phyloP scores from a whole-genome alignment of 129 eudicot genomes.

The Lonicera japonica region DNA sequence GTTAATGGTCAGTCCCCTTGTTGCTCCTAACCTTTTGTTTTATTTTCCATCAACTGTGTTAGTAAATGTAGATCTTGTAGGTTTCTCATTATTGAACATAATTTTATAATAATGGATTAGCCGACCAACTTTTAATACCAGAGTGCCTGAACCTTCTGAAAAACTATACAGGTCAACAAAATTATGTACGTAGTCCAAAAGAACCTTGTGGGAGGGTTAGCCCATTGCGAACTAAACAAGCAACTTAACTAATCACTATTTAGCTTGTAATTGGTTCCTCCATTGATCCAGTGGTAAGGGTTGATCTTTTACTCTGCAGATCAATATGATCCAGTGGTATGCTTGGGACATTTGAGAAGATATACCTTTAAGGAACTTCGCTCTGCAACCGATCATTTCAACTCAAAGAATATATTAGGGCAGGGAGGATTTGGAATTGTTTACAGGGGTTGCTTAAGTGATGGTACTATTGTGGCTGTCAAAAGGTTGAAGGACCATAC shows the following conservation, averaged over 20 bases:
- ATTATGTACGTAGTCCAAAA: too few relatives aligned
- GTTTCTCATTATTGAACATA: too few relatives aligned
- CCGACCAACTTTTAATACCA: too few relatives aligned
- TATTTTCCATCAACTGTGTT: not conserved
- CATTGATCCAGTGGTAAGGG: too few relatives aligned
- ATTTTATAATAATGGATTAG: too few relatives aligned
- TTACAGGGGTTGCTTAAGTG: conserved; percentile 58
- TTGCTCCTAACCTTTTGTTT: not conserved
- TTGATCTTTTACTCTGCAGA: conserved; percentile 34
- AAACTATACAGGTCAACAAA: too few relatives aligned
- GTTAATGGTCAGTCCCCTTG: conserved; percentile 56
- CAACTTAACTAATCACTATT: too few relatives aligned
- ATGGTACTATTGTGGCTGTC: conserved; percentile 86
- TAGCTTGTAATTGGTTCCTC: too few relatives aligned
- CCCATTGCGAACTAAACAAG: too few relatives aligned
- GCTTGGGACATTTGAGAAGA: conserved; percentile 79
- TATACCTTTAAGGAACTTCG: conserved; percentile 79
- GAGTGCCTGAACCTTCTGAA: too few relatives aligned
- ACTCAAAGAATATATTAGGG: conserved; percentile 67
- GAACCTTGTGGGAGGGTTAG: too few relatives aligned
- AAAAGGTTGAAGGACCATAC: conserved; percentile 76
- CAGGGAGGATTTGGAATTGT: conserved; percentile 91
- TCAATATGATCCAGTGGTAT: conserved; percentile 88
- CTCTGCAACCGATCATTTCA: conserved; percentile 82
- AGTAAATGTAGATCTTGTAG: not conserved